Evolutionary conservation across 768 basidiomycete genomes (phyloP), one percentile per base, ranked within the genome.

Genomic region (Royoungia palumana): DNA sequence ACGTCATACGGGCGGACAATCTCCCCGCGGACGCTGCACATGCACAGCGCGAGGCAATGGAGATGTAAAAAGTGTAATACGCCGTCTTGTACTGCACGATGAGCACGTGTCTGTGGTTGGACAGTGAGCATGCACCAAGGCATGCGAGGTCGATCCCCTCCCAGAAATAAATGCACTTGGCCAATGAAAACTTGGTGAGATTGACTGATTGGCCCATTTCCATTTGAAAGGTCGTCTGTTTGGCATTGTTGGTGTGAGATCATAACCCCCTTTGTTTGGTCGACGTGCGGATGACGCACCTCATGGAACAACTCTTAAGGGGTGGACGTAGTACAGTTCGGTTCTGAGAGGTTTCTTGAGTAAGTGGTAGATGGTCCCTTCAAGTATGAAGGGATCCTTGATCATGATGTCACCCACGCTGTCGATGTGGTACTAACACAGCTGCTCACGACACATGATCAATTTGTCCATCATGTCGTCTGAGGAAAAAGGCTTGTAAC

Each of bases 71-170:
- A 27, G 93, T 96, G 72, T 98, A 99, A 73, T 80, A 95, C 0
- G 95, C 90, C 24, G 95, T 97, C 73, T 99, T 99, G 82, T 94
- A 97, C 54, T 91, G 78, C 44, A 97, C 95, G 66, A 98, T 97
- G 48, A 90, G 80, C 51, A 81, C 80, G 65, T 97, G 93, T 65
- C 92, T 94, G 62, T 12, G 8, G n/a, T 25, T 8, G 24, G 24
- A 8, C 5, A 8, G 24, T 25, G 24, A 25, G 8, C 24, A 8
- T n/a, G 8, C 24, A 30, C 5, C 17, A 24, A 43, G 27, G 25
- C 20, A 9, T 6, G 21, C 10, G 25, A 6, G 9, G 1, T 14
- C 42, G 49, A 30, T 30, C 21, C 21, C 20, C 3, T 10, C n/a
- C n/a, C n/a, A n/a, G n/a, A n/a, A 37, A 51, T 87, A 0, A 16